These are phyloP conservation scores for Bisporella sp. DNA, from an alignment of 2,329 filamentous ascomycete genomes.

Conservation along the genomic window DNA sequence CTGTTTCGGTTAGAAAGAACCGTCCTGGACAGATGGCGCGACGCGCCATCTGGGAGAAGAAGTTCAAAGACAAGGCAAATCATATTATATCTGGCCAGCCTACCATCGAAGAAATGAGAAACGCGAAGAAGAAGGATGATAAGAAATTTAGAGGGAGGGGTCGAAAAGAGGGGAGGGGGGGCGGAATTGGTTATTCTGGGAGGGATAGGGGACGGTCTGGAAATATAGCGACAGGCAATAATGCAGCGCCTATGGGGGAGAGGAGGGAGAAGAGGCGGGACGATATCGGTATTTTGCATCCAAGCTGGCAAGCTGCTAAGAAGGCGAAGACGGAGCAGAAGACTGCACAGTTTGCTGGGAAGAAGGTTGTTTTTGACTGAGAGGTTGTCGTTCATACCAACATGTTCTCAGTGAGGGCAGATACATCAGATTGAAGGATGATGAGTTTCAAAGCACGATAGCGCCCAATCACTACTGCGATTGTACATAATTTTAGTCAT, in stretches of 20 bases:
- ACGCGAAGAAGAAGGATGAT: constrained; percentile 37
- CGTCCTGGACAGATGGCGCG: constrained; percentile 70
- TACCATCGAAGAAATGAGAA: constrained; percentile 8
- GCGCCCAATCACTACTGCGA: no score
- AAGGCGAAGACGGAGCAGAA: constrained; percentile 50
- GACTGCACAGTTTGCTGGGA: constrained; percentile 45
- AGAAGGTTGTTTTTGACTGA: constrained; percentile 53
- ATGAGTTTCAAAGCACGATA: no score
- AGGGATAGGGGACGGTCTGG: constrained; percentile 3
- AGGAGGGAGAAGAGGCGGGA: constrained; percentile 34
- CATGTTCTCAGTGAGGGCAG: no score
- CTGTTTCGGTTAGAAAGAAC: constrained; percentile 58
- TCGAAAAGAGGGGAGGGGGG: constrained; percentile 28
- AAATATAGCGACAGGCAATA: constrained; percentile 19
- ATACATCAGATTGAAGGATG: no score
- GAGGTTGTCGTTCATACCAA: background rate
- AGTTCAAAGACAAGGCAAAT: constrained; percentile 60
- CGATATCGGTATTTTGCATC: constrained; percentile 48
- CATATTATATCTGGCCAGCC: constrained; percentile 24
- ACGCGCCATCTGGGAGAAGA: constrained; percentile 74
- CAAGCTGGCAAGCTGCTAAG: constrained; percentile 53
- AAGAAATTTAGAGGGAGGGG: constrained; percentile 51
- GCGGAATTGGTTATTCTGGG: constrained; percentile 4
- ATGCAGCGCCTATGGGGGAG: constrained; percentile 21
- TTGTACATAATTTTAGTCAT: no score